Conservation (phyloP, 2,329 filamentous ascomycete genomes). For the Simplicillium aogashimaense region DNA sequence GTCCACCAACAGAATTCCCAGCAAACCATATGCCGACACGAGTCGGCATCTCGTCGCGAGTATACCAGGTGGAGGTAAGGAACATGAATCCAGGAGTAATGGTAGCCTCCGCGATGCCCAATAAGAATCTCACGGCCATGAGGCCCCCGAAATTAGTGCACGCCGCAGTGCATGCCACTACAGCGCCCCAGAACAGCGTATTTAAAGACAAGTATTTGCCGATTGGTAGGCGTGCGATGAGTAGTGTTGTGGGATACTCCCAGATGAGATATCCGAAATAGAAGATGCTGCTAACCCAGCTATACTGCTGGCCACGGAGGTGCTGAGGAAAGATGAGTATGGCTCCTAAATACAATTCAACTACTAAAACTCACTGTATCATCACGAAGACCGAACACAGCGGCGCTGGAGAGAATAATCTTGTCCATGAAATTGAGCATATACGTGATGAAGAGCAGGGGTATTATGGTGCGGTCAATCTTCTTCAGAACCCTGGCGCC, state of each 20-base stretch:
- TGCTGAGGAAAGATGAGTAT: slow-evolving; percentile 6
- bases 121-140: slow-evolving; percentile 38
- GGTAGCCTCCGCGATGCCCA: slow-evolving; percentile 44
- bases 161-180: slow-evolving; percentile 32
- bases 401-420: slow-evolving; percentile 42
- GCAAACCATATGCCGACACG: slow-evolving; percentile 47
- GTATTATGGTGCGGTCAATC: slow-evolving; percentile 45
- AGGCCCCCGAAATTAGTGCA: slow-evolving; percentile 39
- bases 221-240: slow-evolving; percentile 35
- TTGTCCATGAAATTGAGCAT: slow-evolving; percentile 55
- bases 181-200: slow-evolving; percentile 39
- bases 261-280: slow-evolving; percentile 37
- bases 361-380: slow-evolving; percentile 24
- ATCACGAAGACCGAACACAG: slow-evolving; percentile 43
- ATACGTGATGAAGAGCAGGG: slow-evolving; percentile 47
- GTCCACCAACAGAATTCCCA: slow-evolving; percentile 37
- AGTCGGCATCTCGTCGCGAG: slow-evolving; percentile 43
- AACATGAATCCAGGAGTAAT: slow-evolving; percentile 46
- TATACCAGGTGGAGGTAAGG: slow-evolving; percentile 46
- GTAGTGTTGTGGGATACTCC: slow-evolving; percentile 37
- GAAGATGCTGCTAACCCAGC: slow-evolving; percentile 45
- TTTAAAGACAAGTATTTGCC: slow-evolving; percentile 36
- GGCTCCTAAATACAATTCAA: not conserved
- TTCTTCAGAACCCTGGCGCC: slow-evolving; percentile 34
- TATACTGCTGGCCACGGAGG: slow-evolving; percentile 41